These are phyloP conservation scores for Tricholoma matsutake DNA, from an alignment of 768 basidiomycete species.

Conservation along the genomic window DNA sequence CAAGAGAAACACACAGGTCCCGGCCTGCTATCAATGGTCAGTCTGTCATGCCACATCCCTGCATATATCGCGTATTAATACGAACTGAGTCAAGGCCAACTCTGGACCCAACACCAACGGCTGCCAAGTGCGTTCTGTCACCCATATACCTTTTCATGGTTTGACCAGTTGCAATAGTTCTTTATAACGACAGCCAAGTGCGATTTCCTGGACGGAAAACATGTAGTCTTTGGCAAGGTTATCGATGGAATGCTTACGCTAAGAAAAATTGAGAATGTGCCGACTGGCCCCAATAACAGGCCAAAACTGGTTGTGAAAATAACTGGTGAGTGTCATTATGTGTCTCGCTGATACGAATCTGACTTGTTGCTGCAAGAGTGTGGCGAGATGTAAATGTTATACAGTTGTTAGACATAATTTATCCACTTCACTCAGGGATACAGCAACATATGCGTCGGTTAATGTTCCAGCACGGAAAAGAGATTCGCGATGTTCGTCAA, in stretches of 20 bases:
- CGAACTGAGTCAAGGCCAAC: constrained; percentile 65
- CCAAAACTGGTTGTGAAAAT: constrained; percentile 90
- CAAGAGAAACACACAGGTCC: constrained; percentile 82
- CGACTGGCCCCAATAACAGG: constrained; percentile 86
- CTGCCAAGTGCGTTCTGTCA: constrained; percentile 56
- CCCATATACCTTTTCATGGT: neutral
- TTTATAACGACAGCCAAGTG: constrained; percentile 96
- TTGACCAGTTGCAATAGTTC: constrained; percentile 51
- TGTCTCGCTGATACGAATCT: neutral
- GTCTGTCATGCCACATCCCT: constrained; percentile 6
- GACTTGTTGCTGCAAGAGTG: constrained; percentile 38
- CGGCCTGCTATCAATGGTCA: constrained; percentile 89
- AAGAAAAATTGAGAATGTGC: constrained; percentile 93
- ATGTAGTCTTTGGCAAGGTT: constrained; percentile 89
- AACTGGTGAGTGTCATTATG: constrained; percentile 46
- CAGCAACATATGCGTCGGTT: too few species aligned
- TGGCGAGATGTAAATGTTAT: constrained; percentile 49
- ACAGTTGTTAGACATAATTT: neutral
- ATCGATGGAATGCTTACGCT: constrained; percentile 94
- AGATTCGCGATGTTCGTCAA: too few species aligned
- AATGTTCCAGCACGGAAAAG: too few species aligned
- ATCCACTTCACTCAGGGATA: neutral
- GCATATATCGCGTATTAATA: constrained; percentile 1
- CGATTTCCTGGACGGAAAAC: constrained; percentile 93
- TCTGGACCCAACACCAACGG: constrained; percentile 94